These are phyloP conservation scores for Epicoccum nigrum DNA, from an alignment of 2,329 filamentous ascomycete genomes.

Conservation along the genomic window DNA sequence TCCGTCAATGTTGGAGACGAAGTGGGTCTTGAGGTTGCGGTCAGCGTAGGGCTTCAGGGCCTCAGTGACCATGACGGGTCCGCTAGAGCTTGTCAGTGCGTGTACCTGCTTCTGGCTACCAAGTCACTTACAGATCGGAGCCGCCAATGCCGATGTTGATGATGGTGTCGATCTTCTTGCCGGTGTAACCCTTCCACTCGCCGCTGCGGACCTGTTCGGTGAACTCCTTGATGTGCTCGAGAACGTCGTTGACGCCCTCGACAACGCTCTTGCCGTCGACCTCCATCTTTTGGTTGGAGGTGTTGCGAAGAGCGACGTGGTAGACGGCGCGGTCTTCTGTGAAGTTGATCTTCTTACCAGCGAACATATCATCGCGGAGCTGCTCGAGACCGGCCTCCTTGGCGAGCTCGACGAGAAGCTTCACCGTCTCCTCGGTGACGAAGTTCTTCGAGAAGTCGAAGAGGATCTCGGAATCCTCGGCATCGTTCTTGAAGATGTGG, in stretches of 20 bases:
- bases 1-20: constrained; percentile 99
- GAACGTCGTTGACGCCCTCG: constrained; percentile 87
- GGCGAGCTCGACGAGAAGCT: constrained; percentile 85
- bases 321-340: constrained; percentile 96
- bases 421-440: constrained; percentile 87
- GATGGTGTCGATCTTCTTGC: constrained; percentile 96
- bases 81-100: constrained; percentile 56
- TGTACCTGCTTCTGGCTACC: background rate
- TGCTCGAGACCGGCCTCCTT: constrained; percentile 89
- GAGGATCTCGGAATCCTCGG: constrained; percentile 83
- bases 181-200: constrained; percentile 95
- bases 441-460: constrained; percentile 99
- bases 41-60: constrained; percentile 94
- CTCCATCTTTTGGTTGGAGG: constrained; percentile 77
- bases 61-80: constrained; percentile 98
- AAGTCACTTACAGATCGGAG: constrained; percentile 82
- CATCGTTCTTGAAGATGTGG: constrained; percentile 78
- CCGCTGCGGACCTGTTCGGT: constrained; percentile 92
- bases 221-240: constrained; percentile 98
- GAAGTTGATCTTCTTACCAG: constrained; percentile 98
- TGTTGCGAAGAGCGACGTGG: constrained; percentile 92
- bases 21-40: constrained; percentile 86
- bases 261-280: constrained; percentile 94
- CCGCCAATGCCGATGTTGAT: constrained; percentile 98
- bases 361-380: constrained; percentile 97